phyloP scores from a whole-genome alignment of 2,329 filamentous ascomycete species.

The Penicillium sp. region DNA sequence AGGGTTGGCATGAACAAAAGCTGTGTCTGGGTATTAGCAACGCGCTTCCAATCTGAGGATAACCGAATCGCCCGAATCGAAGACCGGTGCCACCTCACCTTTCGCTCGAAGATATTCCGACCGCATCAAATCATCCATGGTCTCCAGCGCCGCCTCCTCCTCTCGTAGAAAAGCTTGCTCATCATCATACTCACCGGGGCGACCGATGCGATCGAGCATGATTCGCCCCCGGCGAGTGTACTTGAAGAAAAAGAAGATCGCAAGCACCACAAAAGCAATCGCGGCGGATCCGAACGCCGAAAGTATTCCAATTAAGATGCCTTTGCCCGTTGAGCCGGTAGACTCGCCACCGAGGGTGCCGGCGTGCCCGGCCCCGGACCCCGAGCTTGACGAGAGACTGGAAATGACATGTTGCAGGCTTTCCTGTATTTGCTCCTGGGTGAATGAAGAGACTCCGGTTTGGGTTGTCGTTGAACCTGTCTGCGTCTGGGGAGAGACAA shows the following conservation, averaged over 20 bases:
- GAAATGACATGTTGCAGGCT: slow-evolving; percentile 39
- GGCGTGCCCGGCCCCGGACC: slow-evolving; percentile 17
- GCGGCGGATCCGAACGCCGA: slow-evolving; percentile 90
- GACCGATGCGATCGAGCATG: slow-evolving; percentile 83
- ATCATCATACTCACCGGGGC: slow-evolving; percentile 95
- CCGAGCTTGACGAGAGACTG: slow-evolving; percentile 19
- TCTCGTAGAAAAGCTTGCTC: slow-evolving; percentile 91
- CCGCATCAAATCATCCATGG: slow-evolving; percentile 88
- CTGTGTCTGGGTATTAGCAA: slow-evolving; percentile 43
- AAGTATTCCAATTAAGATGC: slow-evolving; percentile 88
- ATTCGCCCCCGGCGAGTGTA: slow-evolving; percentile 85
- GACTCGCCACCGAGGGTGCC: slow-evolving; percentile 35
- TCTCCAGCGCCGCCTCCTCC: slow-evolving; percentile 88
- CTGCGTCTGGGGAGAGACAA: slow-evolving; percentile 7
- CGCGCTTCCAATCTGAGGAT: neutral
- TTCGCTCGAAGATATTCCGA: slow-evolving; percentile 92
- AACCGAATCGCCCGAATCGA: neutral
- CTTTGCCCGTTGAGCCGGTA: slow-evolving; percentile 57
- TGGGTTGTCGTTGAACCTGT: slow-evolving; percentile 9
- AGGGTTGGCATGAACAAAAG: slow-evolving; percentile 88
- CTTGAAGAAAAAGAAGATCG: slow-evolving; percentile 86
- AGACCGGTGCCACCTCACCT: slow-evolving; percentile 50
- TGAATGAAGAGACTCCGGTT: slow-evolving; percentile 9
- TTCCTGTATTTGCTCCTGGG: slow-evolving; percentile 17
- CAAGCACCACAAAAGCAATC: slow-evolving; percentile 71